Evolutionary conservation across 257 asterid genomes (phyloP).

Genomic region (Solanum pennellii): DNA sequence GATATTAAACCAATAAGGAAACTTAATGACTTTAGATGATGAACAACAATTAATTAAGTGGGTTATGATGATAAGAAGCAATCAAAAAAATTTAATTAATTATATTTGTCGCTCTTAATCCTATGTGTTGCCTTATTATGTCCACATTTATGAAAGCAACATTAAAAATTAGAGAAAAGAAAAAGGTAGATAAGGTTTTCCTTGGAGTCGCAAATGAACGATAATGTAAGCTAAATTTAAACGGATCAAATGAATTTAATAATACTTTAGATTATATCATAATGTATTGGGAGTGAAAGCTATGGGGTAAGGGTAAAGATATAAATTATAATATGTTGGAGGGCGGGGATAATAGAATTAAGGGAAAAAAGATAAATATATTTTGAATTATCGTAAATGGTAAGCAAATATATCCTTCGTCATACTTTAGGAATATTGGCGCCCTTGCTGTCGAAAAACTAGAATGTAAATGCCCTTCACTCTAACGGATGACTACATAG

Average conservation of each 20-base stretch:
- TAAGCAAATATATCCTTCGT: too few species aligned
- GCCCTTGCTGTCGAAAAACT: too few species aligned
- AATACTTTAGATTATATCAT: neutral
- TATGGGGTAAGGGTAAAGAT: neutral
- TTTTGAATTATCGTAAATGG: too few species aligned
- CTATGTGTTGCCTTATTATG: neutral
- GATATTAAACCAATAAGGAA: neutral
- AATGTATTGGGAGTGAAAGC: neutral
- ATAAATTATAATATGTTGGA: neutral
- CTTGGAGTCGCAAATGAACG: neutral
- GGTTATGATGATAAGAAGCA: neutral
- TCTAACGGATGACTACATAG: too few species aligned
- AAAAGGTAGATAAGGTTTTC: neutral
- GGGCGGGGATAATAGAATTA: neutral
- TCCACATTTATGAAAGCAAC: neutral
- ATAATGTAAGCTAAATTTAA: neutral
- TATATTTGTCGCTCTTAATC: neutral
- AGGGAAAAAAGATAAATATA: too few species aligned
- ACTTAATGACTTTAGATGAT: neutral
- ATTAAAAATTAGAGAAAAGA: neutral
- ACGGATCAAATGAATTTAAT: neutral
- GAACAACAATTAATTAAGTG: neutral
- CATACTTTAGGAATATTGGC: too few species aligned
- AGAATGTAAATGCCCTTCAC: too few species aligned
- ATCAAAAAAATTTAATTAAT: neutral